phyloP scores from a whole-genome alignment of 2,329 filamentous ascomycete genomes.

The Cordyceps cateniannulata region DNA sequence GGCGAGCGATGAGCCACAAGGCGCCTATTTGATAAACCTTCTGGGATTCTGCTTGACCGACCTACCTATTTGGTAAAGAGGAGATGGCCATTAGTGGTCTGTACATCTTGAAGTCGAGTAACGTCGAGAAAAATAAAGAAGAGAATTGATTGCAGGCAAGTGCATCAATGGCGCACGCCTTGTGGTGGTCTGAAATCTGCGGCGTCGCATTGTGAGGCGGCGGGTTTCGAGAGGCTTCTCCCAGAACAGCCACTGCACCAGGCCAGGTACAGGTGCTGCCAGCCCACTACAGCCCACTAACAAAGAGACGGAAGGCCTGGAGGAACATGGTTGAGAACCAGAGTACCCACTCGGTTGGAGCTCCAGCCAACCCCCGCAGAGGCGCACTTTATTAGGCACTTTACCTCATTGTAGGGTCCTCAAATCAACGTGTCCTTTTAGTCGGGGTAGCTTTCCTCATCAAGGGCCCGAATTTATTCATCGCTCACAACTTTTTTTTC shows the following conservation, averaged over 20 bases:
- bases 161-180: neutral
- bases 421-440: constrained; percentile 14
- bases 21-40: neutral
- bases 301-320: too few species aligned
- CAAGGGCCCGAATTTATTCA: neutral
- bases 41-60: neutral
- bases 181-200: neutral
- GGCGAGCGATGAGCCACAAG: neutral
- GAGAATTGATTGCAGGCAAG: neutral
- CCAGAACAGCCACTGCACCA: neutral
- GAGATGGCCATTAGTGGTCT: neutral
- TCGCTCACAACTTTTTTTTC: neutral
- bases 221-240: constrained; percentile 1
- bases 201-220: neutral
- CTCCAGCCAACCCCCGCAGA: constrained; percentile 11
- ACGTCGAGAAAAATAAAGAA: neutral
- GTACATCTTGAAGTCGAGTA: neutral
- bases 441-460: constrained; percentile 11
- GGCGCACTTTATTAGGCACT: neutral
- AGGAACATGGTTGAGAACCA: too few species aligned
- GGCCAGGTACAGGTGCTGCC: neutral
- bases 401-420: neutral
- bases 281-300: neutral
- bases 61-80: neutral
- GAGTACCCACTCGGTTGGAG: constrained; percentile 1